phyloP scores from a whole-genome alignment of 495 filamentous ascomycete genomes.

The Neurospora hispaniola region DNA sequence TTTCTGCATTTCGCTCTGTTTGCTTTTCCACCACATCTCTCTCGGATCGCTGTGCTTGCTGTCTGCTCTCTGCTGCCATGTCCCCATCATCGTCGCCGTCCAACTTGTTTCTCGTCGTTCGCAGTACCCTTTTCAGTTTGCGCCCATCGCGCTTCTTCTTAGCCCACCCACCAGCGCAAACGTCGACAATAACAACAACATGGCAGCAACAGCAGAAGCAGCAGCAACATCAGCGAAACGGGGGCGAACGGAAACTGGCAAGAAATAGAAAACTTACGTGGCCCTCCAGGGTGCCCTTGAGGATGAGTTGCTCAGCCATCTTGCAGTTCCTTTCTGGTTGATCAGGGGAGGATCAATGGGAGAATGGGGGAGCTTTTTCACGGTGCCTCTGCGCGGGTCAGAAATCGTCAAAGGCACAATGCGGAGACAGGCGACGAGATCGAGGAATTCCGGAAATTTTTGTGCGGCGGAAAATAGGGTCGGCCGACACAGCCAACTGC shows the following conservation, averaged over 20 bases:
- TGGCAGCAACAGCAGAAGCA: not conserved
- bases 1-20: not conserved
- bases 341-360: constrained; percentile 21
- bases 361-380: constrained; percentile 23
- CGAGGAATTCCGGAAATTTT: constrained; percentile 27
- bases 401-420: constrained; percentile 23
- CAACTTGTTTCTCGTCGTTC: not conserved
- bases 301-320: constrained; percentile 94
- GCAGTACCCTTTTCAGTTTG: not conserved
- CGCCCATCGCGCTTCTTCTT: not conserved
- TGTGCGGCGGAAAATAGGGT: constrained; percentile 31
- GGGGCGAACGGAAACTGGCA: constrained; percentile 8
- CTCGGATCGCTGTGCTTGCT: not conserved
- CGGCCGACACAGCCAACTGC: constrained; percentile 3
- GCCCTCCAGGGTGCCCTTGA: constrained; percentile 95
- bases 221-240: constrained; percentile 15
- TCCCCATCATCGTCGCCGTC: not conserved
- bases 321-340: constrained; percentile 27
- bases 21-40: constrained; percentile 1
- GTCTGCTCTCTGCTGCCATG: not conserved
- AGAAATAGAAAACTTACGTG: constrained; percentile 45
- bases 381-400: constrained; percentile 15
- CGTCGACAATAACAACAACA: not conserved
- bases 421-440: constrained; percentile 5
- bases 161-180: not conserved